phyloP scores from a whole-genome alignment of 225 moss, liverwort and hornwort genomes.

The Physcomitrium patens region DNA sequence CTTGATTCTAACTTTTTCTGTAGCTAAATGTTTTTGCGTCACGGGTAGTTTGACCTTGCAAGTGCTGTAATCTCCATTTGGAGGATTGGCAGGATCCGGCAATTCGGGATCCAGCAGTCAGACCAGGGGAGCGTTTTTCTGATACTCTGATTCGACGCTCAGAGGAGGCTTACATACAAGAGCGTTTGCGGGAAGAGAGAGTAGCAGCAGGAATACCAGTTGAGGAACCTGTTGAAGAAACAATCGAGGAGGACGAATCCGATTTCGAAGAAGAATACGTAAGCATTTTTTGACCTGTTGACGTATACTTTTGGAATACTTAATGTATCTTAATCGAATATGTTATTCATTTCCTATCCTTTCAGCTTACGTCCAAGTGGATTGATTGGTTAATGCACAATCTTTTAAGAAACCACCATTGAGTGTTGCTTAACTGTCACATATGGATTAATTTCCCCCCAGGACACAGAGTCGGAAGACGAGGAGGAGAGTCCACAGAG shows the following conservation, averaged over 20 bases:
- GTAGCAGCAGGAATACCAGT: constrained; percentile 66
- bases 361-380: not conserved
- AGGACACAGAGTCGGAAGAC: constrained; percentile 67
- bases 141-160: constrained; percentile 64
- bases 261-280: constrained; percentile 72
- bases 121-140: constrained; percentile 68
- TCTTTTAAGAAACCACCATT: not conserved
- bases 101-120: constrained; percentile 50
- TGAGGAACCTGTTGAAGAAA: constrained; percentile 39
- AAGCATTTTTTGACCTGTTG: not conserved
- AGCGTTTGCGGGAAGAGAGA: constrained; percentile 58
- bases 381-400: not conserved
- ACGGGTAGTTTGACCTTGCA: not conserved
- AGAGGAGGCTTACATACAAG: constrained; percentile 62
- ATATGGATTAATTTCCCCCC: constrained; percentile 1
- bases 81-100: constrained; percentile 51
- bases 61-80: not conserved
- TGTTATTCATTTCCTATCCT: not conserved
- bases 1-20: no score
- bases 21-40: no score
- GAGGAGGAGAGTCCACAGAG: constrained; percentile 38
- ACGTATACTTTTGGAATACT: not conserved
- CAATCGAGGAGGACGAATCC: constrained; percentile 33
- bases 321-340: not conserved
- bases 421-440: not conserved